phyloP scores from a whole-genome alignment of 2,329 filamentous ascomycete genomes.

The Trichoderma lentiforme region DNA sequence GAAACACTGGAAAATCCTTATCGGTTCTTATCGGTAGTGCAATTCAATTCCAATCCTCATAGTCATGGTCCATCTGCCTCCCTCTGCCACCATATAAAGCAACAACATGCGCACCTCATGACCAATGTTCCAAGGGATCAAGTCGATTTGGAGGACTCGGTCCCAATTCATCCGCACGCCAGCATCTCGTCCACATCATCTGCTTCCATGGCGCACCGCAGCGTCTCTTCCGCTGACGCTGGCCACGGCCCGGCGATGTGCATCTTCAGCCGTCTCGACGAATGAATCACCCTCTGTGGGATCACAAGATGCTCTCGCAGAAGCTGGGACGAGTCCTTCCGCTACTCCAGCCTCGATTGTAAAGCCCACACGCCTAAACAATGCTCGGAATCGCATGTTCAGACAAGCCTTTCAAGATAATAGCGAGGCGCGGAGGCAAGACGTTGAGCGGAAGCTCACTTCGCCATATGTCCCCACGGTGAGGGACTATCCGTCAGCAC shows the following conservation, averaged over 20 bases:
- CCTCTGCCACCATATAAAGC: background rate
- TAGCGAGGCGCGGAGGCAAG: constrained; percentile 21
- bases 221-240: background rate
- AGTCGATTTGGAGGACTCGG: constrained; percentile 42
- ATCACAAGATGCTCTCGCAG: background rate
- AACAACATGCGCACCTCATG: constrained; percentile 39
- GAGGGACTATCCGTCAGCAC: constrained; percentile 29
- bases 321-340: constrained; percentile 12
- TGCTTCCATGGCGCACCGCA: constrained; percentile 19
- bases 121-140: constrained; percentile 47
- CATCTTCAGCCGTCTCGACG: background rate
- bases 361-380: constrained; percentile 15
- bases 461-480: constrained; percentile 30
- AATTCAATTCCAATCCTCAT: background rate
- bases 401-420: constrained; percentile 30
- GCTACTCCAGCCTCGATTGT: background rate
- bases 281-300: background rate
- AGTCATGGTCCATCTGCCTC: background rate
- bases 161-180: constrained; percentile 31
- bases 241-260: background rate
- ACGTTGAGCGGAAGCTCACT: constrained; percentile 22
- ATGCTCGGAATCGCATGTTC: constrained; percentile 28
- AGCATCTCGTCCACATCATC: constrained; percentile 23
- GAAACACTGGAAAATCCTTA: background rate
- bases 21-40: constrained; percentile 8